These are phyloP conservation scores for Naganishia cerealis DNA, from an alignment of 1,284 basidiomycete genomes.

Conservation along the genomic window DNA sequence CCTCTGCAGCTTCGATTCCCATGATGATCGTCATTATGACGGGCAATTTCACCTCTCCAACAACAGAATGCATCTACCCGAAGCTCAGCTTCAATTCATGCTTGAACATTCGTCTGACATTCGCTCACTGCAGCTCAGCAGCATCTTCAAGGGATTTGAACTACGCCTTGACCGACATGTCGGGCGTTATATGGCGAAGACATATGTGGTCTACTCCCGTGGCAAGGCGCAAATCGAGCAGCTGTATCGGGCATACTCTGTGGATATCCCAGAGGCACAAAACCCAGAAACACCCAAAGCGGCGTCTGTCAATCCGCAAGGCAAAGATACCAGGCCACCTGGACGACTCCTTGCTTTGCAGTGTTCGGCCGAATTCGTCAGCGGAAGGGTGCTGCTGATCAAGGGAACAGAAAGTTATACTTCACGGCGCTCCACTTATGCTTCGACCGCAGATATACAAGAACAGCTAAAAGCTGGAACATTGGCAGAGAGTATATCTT, in stretches of 20 bases:
- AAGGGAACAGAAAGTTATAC: constrained; percentile 10
- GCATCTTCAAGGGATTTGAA: constrained; percentile 80
- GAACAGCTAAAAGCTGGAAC: constrained; percentile 28
- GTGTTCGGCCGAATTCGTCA: constrained; percentile 75
- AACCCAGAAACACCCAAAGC: constrained; percentile 40
- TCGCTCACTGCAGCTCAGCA: constrained; percentile 66
- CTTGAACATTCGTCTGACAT: constrained; percentile 61
- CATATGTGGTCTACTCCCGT: constrained; percentile 79
- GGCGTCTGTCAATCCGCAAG: constrained; percentile 28
- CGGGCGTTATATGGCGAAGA: constrained; percentile 72
- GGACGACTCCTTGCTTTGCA: constrained; percentile 41
- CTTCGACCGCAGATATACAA: constrained; percentile 14
- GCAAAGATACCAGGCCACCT: constrained; percentile 25
- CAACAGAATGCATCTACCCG: constrained; percentile 64
- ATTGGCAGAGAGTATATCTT: constrained; percentile 50
- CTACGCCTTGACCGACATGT: constrained; percentile 80
- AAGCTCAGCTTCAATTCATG: constrained; percentile 76
- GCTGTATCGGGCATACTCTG: constrained; percentile 57
- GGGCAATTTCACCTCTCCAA: constrained; percentile 68
- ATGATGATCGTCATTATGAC: constrained; percentile 66
- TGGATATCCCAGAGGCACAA: constrained; percentile 40
- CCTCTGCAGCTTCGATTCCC: constrained; percentile 70
- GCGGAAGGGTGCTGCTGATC: constrained; percentile 60
- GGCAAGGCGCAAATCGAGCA: constrained; percentile 74
- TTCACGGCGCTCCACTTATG: constrained; percentile 16